phyloP scores from a whole-genome alignment of 129 eudicot species.

The Flaveria sonorensis region DNA sequence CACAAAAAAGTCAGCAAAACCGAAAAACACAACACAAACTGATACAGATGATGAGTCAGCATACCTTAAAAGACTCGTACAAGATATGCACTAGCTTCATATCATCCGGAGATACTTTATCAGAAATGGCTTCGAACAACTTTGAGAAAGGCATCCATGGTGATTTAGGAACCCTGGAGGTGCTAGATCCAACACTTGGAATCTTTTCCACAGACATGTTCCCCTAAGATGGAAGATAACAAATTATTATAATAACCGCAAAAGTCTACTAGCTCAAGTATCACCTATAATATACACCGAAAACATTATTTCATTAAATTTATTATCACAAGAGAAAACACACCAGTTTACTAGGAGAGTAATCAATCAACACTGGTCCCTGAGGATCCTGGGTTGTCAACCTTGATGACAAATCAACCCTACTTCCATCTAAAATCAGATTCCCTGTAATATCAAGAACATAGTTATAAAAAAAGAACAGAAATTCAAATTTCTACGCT shows the following conservation, averaged over 20 bases:
- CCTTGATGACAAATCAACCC: slow-evolving; percentile 44
- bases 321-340: slow-evolving; percentile 11
- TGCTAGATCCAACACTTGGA: slow-evolving; percentile 41
- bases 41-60: slow-evolving; percentile 7
- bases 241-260: background rate
- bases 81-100: slow-evolving; percentile 44
- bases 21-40: background rate
- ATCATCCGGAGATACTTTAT: slow-evolving; percentile 41
- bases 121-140: slow-evolving; percentile 56
- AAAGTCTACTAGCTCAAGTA: background rate
- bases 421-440: slow-evolving; percentile 32
- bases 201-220: slow-evolving; percentile 33
- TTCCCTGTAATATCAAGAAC: slow-evolving; percentile 36
- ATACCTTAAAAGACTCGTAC: slow-evolving; percentile 55
- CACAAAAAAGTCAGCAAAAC: slow-evolving; percentile 14
- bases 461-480: background rate
- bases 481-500: background rate
- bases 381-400: slow-evolving; percentile 39
- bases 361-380: slow-evolving; percentile 24
- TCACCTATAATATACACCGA: background rate
- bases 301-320: background rate
- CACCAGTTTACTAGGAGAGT: slow-evolving; percentile 40
- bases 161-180: slow-evolving; percentile 53
- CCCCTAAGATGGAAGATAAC: slow-evolving; percentile 32
- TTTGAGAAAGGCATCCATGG: slow-evolving; percentile 67